phyloP scores from a whole-genome alignment of 2,329 filamentous ascomycete genomes.

The Corinectria fuckeliana region DNA sequence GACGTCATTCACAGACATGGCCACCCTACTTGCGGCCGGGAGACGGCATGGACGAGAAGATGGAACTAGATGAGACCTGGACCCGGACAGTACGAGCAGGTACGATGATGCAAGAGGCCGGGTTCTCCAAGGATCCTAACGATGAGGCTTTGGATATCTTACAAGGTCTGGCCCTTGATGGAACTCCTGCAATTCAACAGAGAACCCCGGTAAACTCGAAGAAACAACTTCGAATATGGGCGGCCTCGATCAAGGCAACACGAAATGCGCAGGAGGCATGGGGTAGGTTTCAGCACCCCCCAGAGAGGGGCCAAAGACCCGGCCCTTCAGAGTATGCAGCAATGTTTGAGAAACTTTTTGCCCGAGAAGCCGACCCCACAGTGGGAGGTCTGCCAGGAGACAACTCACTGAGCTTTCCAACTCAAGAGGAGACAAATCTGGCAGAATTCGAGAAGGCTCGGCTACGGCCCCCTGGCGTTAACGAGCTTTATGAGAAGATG shows the following conservation, averaged over 20 bases:
- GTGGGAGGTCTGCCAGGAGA: slow-evolving; percentile 63
- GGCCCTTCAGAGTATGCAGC: slow-evolving; percentile 58
- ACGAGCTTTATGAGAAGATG: slow-evolving; percentile 67
- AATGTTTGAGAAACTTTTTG: slow-evolving; percentile 65
- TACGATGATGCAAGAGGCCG: slow-evolving; percentile 61
- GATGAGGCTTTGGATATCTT: slow-evolving; percentile 60
- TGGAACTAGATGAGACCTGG: slow-evolving; percentile 57
- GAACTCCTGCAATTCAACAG: slow-evolving; percentile 64
- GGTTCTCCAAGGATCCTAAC: slow-evolving; percentile 54
- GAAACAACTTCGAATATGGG: slow-evolving; percentile 52
- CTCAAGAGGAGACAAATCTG: slow-evolving; percentile 53
- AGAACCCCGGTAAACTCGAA: slow-evolving; percentile 28
- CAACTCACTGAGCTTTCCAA: slow-evolving; percentile 55
- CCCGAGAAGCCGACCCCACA: slow-evolving; percentile 37
- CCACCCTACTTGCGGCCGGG: slow-evolving; percentile 64
- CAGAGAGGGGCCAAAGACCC: slow-evolving; percentile 43
- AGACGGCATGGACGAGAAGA: slow-evolving; percentile 65
- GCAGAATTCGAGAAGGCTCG: slow-evolving; percentile 70
- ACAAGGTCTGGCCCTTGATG: slow-evolving; percentile 58
- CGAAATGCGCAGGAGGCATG: slow-evolving; percentile 68
- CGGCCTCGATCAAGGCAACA: slow-evolving; percentile 62
- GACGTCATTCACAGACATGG: slow-evolving; percentile 60
- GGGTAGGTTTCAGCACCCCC: slow-evolving; percentile 54
- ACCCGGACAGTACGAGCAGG: slow-evolving; percentile 62
- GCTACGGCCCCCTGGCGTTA: slow-evolving; percentile 64